phyloP scores from a whole-genome alignment of 495 filamentous ascomycete genomes.

The Trichocladium uniseriatum region DNA sequence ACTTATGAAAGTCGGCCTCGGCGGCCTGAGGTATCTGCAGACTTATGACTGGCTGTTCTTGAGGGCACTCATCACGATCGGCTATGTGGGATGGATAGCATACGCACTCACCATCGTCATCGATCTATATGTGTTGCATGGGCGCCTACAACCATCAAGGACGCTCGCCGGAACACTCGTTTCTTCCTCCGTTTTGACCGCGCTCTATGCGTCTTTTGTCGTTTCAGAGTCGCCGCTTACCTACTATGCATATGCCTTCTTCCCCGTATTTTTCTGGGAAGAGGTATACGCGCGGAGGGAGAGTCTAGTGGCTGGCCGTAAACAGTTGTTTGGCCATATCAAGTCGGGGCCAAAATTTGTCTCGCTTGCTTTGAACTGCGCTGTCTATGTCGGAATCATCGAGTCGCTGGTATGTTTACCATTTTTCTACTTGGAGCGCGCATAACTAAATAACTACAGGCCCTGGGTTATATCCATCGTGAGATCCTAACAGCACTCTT shows the following conservation, averaged over 20 bases:
- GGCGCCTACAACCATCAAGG: conserved; percentile 56
- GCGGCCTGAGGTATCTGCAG: conserved; percentile 88
- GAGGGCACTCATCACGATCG: conserved; percentile 80
- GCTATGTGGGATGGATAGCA: conserved; percentile 93
- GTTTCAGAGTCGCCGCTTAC: conserved; percentile 70
- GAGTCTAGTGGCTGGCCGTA: conserved; percentile 57
- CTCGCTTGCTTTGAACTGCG: conserved; percentile 50
- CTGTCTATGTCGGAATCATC: conserved; percentile 62
- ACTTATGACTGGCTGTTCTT: conserved; percentile 97
- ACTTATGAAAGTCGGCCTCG: conserved; percentile 65
- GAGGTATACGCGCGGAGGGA: conserved; percentile 77
- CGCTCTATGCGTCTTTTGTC: conserved; percentile 67
- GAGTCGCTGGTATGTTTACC: conserved; percentile 67
- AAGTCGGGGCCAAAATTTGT: conserved; percentile 45
- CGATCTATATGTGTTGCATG: conserved; percentile 79
- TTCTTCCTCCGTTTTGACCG: conserved; percentile 68
- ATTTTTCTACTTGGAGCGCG: too few relatives aligned
- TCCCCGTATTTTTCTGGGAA: conserved; percentile 94
- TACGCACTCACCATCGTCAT: conserved; percentile 90
- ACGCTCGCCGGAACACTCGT: conserved; percentile 49
- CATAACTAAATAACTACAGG: conserved; percentile 28
- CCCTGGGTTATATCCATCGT: conserved; percentile 76
- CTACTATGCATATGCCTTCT: conserved; percentile 89
- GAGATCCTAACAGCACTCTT: conserved; percentile 82
- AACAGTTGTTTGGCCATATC: conserved; percentile 59